Percentiles rank a stretch among this genome's conserved stretches.
These are phyloP conservation scores for Phytopythium delawarense DNA, from an alignment of 352 stramenopile species.

Conservation along the genomic window DNA sequence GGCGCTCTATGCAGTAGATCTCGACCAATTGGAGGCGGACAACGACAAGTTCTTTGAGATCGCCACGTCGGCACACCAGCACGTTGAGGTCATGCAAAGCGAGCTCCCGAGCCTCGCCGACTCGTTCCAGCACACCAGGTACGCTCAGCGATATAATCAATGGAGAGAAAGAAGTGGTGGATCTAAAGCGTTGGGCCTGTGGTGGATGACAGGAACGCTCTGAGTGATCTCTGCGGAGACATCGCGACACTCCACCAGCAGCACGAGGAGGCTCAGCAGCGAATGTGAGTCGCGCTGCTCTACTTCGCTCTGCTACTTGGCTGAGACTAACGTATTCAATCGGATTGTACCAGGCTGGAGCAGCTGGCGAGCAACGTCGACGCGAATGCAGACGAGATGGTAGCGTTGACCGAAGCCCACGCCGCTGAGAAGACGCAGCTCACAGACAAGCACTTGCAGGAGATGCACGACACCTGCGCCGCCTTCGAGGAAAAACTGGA, in stretches of 20 bases:
- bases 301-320: background rate
- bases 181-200: background rate
- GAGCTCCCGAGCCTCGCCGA: constrained; percentile 36
- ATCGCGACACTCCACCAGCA: constrained; percentile 41
- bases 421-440: constrained; percentile 25
- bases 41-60: constrained; percentile 69
- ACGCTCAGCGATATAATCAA: constrained; percentile 4
- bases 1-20: constrained; percentile 47
- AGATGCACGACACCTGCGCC: constrained; percentile 18
- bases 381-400: constrained; percentile 41
- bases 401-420: constrained; percentile 32
- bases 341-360: constrained; percentile 14
- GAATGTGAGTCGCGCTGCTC: constrained; percentile 22
- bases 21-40: constrained; percentile 32
- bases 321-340: background rate
- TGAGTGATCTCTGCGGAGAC: constrained; percentile 36
- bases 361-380: constrained; percentile 37
- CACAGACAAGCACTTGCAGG: constrained; percentile 16
- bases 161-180: too few relatives aligned
- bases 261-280: constrained; percentile 27
- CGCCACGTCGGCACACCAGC: constrained; percentile 35
- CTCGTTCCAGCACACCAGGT: constrained; percentile 34
- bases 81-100: constrained; percentile 46
- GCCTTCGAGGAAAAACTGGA: constrained; percentile 24
- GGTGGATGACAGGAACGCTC: constrained; percentile 14